Evolutionary conservation across 257 asterid species (phyloP).

Genomic region (Solanum appendiculatum): DNA sequence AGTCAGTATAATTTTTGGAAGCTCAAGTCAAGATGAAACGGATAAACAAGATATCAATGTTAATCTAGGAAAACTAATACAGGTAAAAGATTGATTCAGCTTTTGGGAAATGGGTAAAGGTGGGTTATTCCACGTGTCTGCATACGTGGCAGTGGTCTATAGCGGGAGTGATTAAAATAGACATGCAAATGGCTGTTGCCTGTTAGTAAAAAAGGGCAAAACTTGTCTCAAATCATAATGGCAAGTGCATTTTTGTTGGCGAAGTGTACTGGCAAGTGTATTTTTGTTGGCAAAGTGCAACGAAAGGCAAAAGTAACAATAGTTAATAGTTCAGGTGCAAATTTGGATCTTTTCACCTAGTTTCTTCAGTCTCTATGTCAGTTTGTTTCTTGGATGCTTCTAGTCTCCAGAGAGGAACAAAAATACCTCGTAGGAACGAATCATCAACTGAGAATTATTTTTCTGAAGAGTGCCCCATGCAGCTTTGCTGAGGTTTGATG

Average conservation of each 20-base stretch:
- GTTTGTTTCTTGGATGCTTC: background rate
- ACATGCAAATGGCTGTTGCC: background rate
- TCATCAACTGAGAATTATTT: constrained; percentile 92
- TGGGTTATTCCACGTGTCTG: background rate
- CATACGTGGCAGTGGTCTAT: background rate
- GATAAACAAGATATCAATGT: background rate
- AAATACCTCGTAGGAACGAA: constrained; percentile 87
- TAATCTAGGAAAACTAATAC: background rate
- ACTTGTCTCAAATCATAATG: background rate
- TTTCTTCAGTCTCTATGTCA: background rate
- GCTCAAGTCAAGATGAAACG: background rate
- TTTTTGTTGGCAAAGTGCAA: background rate
- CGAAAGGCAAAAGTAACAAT: background rate
- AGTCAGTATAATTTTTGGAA: background rate
- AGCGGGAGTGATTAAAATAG: background rate
- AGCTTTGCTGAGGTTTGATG: constrained; percentile 97
- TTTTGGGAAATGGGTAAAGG: background rate
- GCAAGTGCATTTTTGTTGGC: background rate
- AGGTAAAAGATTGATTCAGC: background rate
- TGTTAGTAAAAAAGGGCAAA: background rate
- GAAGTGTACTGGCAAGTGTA: background rate
- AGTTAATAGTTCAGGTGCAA: background rate
- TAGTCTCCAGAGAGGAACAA: background rate
- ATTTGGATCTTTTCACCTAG: background rate
- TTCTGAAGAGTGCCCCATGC: constrained; percentile 99